Base-by-base conservation (phyloP, 139 green algal species). In the Chlamydomonas asymmetrica region DNA sequence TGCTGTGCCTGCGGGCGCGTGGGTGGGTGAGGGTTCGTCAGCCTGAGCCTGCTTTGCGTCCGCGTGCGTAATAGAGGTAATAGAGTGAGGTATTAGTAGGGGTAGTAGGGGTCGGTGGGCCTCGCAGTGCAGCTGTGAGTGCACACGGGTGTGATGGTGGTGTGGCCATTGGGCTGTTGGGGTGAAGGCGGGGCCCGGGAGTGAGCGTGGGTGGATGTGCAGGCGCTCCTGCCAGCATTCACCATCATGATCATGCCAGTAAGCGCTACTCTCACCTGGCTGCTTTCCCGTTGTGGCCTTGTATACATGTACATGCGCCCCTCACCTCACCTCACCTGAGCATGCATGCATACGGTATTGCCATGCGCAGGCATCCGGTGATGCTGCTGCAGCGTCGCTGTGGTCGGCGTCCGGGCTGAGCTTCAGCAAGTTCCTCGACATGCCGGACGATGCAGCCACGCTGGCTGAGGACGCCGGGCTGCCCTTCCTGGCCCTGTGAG, bases 391-490 rank as follows among this genome's bases (percentile, higher is more conserved):
- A 0, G 71, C 59, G 20, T 57, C 68, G 41, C 59, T 77, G 43
- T 77, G 71, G 71, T 59, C 59, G 3, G 41, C 71, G 1, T 68
- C 54, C 1, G 71, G 59, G 3, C 59, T 77, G 40, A 59, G 69
- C 5, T 57, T 43, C 13, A 10, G 34, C 3, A 16, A 9, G 18
- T 77, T 77, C 45, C 69, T 70, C 31, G 56, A 68, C 4, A 67
- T 67, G 56, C 25, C 27, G 56, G 70, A 76, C 39, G 70, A 76
- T 29, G 56, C 37, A 20, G 39, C 59, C 40, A 1, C 0, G 6
- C 70, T 76, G 2, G 22, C 39, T 1, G 40, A 2, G 16, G 35
- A 67, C n/a, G n/a, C n/a, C n/a, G n/a, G n/a, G 40, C 67, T 61
- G 18, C 9, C 70, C 37, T 76, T 76, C 57, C 39, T 76, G 59